These are phyloP conservation scores for Plasmodium fragile DNA, from an alignment of 169 alveolate species.

Conservation along the genomic window DNA sequence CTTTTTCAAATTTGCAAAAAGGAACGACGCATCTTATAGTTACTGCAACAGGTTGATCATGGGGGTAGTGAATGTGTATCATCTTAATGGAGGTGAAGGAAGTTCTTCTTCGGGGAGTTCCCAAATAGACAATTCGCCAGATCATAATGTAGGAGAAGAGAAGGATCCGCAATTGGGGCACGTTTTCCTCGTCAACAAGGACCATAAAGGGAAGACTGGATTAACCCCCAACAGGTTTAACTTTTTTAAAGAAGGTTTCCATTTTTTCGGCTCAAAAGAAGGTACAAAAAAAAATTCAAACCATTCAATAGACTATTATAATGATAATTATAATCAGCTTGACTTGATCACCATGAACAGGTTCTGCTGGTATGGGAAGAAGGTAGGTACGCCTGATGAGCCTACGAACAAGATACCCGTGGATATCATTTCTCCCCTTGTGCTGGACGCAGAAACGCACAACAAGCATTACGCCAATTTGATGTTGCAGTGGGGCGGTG, in stretches of 20 bases:
- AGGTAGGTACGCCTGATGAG: conserved; percentile 5
- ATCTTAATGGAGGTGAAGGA: neutral
- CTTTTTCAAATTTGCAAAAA: conserved; percentile 43
- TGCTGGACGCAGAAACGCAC: conserved; percentile 5
- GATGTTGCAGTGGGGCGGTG: neutral
- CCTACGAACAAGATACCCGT: conserved; percentile 66
- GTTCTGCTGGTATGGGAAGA: conserved; percentile 68
- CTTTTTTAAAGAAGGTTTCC: neutral
- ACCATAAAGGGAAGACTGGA: neutral
- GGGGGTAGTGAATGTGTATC: conserved; percentile 45
- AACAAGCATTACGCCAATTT: conserved; percentile 12
- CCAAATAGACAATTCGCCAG: neutral
- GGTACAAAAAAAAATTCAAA: neutral
- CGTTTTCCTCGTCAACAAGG: neutral
- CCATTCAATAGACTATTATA: conserved; percentile 34
- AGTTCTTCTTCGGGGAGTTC: neutral
- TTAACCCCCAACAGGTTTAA: neutral
- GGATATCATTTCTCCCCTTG: conserved; percentile 32
- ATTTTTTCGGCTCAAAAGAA: neutral
- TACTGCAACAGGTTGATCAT: conserved; percentile 49
- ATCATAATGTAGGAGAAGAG: neutral
- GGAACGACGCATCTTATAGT: conserved; percentile 33
- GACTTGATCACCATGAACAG: conserved; percentile 2
- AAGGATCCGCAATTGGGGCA: neutral
- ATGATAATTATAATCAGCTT: conserved; percentile 36